Conservation (phyloP, 2,329 filamentous ascomycete genomes). For the Lecanosticta acicola region DNA sequence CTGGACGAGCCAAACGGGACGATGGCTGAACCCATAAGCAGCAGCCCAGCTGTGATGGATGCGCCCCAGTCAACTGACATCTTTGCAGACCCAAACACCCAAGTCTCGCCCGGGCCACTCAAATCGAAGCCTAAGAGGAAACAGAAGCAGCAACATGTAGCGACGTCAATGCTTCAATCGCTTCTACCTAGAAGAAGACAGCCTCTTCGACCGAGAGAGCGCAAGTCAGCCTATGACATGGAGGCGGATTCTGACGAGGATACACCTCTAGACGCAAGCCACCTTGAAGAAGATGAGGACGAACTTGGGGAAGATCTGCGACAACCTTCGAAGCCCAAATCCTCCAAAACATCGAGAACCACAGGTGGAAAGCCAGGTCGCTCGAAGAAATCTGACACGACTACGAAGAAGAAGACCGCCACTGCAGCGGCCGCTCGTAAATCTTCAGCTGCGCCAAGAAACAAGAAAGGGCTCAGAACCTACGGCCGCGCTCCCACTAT, state of each 20-base stretch:
- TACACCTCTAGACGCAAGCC: conserved; percentile 16
- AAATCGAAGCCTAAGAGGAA: conserved; percentile 25
- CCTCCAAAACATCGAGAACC: conserved; percentile 11
- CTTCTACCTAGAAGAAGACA: conserved; percentile 40
- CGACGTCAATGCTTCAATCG: conserved; percentile 42
- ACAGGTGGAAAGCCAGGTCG: conserved; percentile 17
- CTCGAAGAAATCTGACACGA: conserved; percentile 7
- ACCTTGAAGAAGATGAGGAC: conserved; percentile 37
- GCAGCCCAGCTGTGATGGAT: conserved; percentile 29
- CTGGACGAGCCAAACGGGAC: conserved; percentile 35
- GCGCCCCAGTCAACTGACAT: conserved; percentile 3
- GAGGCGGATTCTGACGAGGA: conserved; percentile 34
- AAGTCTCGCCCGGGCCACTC: conserved; percentile 21
- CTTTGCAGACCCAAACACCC: conserved; percentile 21
- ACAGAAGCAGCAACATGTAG: conserved; percentile 28
- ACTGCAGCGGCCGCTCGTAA: conserved; percentile 10
- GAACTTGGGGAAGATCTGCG: conserved; percentile 31
- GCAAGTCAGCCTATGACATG: conserved; percentile 38
- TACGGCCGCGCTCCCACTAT: conserved; percentile 30
- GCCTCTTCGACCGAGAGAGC: conserved; percentile 17
- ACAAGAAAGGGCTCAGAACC: conserved; percentile 20
- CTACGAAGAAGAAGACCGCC: conserved; percentile 9
- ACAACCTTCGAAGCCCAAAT: conserved; percentile 19
- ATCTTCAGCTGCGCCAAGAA: conserved; percentile 6
- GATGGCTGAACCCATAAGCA: conserved; percentile 41